A percentile compares a stretch with the other conserved stretches of the same genome.
Conservation (phyloP, 495 filamentous ascomycete species). For the Jackrogersella multiformis region DNA sequence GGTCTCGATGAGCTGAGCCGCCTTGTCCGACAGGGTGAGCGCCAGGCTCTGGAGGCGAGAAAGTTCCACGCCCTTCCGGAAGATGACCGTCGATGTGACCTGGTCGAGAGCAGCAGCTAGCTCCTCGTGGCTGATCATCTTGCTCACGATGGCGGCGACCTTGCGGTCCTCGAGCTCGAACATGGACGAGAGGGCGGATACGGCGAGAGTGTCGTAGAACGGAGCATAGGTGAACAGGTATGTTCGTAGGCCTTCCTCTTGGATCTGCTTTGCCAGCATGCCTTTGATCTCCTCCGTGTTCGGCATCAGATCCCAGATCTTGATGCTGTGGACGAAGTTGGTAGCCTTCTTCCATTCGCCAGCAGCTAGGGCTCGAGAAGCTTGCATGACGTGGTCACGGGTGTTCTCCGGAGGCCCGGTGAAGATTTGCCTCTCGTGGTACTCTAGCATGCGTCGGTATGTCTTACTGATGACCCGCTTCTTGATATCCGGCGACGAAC, state of each 20-base stretch:
- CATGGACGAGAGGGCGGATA: constrained; percentile 87
- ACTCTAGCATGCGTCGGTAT: constrained; percentile 98
- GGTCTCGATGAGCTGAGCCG: constrained; percentile 90
- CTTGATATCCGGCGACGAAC: constrained; percentile 94
- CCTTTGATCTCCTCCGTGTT: constrained; percentile 88
- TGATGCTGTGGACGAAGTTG: constrained; percentile 92
- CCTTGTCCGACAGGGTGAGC: constrained; percentile 94
- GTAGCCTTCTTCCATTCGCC: constrained; percentile 98
- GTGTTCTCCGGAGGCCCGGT: constrained; percentile 98
- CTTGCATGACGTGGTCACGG: constrained; percentile 98
- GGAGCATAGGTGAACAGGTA: constrained; percentile 99
- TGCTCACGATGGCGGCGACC: constrained; percentile 92
- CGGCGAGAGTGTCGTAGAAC: constrained; percentile 95
- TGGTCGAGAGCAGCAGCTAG: constrained; percentile 95
- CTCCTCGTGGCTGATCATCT: constrained; percentile 99
- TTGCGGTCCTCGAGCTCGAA: constrained; percentile 93
- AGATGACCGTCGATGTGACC: constrained; percentile 96
- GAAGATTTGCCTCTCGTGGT: constrained; percentile 99
- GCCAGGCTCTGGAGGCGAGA: constrained; percentile 95
- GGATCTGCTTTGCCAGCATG: constrained; percentile 96
- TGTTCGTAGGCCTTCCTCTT: constrained; percentile 96
- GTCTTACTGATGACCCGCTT: constrained; percentile 99
- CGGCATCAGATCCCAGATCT: constrained; percentile 98
- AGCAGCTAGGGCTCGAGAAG: constrained; percentile 92
- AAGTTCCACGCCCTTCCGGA: constrained; percentile 98